Evolutionary conservation across 306 rosid genomes (phyloP), one percentile per base, ranked within the genome.

Genomic region (Ammopiptanthus mongolicus): DNA sequence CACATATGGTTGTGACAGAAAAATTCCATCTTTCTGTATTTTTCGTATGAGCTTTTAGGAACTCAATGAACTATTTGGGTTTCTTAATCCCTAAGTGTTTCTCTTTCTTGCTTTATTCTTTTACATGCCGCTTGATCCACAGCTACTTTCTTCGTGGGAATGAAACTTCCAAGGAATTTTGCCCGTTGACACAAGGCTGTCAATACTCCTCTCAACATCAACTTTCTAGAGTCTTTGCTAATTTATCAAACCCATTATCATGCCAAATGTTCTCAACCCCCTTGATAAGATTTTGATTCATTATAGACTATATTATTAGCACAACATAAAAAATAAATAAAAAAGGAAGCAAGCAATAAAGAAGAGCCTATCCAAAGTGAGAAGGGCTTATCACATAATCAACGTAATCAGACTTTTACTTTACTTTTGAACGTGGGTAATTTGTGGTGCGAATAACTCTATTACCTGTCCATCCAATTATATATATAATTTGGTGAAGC

Each of bases 121-220:
- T 31, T 73, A 69, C 77, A 70, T 69, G 55, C 71, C 85, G 81
- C 82, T 58, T 23, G 56, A 70, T 64, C 86, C 85, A 71, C 89
- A 80, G 82, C 91, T 73, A 82, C 91, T 91, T 93, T 93, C 87
- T 84, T 87, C 89, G 97, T 86, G 89, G 90, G 72, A 78, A 82
- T 87, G 85, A 87, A 85, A 72, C 88, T 77, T 84, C 69, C 61
- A 74, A 74, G 77, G 77, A 50, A 82, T 61, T 65, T 71, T 74
- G 12, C 11, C 65, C 83, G 78, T 77, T 52, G 84, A 86, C 85
- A 85, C 76, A 85, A 84, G 83, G 93, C 87, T 86, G 73, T 76
- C 83, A 84, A 71, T 85, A 60, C 91, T 87, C 89, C 78, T 85
- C 89, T 88, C 90, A 88, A 74, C 84, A 78, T 82, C 93, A 81